Base-by-base conservation (phyloP, 148 eudicot genomes). In the Fallopia convolvulus region DNA sequence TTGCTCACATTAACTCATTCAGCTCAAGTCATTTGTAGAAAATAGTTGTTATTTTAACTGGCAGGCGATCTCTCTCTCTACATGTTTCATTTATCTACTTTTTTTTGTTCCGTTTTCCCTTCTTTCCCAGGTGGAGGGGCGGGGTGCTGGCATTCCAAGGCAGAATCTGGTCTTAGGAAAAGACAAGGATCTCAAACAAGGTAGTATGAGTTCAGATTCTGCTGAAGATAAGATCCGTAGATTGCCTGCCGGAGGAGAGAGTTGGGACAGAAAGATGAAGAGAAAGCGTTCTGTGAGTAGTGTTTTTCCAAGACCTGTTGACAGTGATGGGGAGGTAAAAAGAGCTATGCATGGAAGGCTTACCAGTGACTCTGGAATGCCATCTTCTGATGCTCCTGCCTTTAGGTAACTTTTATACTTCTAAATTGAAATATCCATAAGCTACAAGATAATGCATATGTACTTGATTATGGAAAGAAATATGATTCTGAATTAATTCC, bases 231-330 rank as follows among this genome's bases (percentile, higher is more conserved):
- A 88, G 83, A 84, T 87, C 81, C 86, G 92, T 52, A 82, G 89
- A 75, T 78, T 94, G 55, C 90, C 98, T 56, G 89, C 87, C 77
- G 98, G 91, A 68, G 75, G 75, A 26, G 98, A 94, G 83, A 89
- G 95, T 42, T 94, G 98, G 97, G 98, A 94, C 85, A 94, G 80
- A 78, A 94, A 88, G 76, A 94, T 89, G 90, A 90, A 92, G 83
- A 90, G 92, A 78, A 94, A 89, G 84, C 91, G 97, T 41, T 92
- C 98, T 40, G 88, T 85, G 33, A 90, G 94, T 68, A 84, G 79
- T 72, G 91, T 84, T 53, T 80, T 82, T 77, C 78, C 91, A 58
- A 84, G 93, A 78, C 77, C 92, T 68, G 61, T 81, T 63, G 95
- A 94, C 52, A 80, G 85, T 77, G 97, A 91, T 75, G 90, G 86